phyloP scores from a whole-genome alignment of 2,329 filamentous ascomycete genomes.

The Hymenoscyphus fraxineus region DNA sequence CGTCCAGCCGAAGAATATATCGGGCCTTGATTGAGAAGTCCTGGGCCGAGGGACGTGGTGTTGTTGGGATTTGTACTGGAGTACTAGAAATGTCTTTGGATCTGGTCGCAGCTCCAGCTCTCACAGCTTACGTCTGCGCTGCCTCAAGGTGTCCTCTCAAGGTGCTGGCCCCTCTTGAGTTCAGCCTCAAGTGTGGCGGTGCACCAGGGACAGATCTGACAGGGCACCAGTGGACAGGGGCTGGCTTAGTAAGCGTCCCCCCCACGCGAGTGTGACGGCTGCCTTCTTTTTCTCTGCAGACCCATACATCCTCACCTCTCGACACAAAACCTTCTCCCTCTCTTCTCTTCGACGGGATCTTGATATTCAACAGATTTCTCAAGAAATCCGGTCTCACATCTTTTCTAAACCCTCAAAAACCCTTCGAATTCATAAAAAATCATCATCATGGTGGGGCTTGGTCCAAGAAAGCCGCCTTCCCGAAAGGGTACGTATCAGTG shows the following conservation, averaged over 20 bases:
- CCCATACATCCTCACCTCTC: neutral
- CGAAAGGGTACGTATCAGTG: conserved; percentile 57
- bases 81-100: conserved; percentile 11
- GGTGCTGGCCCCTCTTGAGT: conserved; percentile 8
- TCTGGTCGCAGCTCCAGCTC: conserved; percentile 16
- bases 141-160: conserved; percentile 24
- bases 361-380: neutral
- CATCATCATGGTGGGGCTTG: conserved; percentile 56
- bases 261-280: neutral
- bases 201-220: neutral
- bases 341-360: neutral
- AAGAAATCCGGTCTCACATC: neutral
- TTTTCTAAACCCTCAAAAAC: neutral
- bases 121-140: conserved; percentile 25
- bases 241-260: neutral
- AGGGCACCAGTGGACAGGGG: no score
- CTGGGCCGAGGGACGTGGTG: conserved; percentile 7
- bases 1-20: conserved; percentile 21
- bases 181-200: neutral
- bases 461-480: conserved; percentile 61
- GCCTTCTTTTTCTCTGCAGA: neutral
- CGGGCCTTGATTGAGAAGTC: conserved; percentile 13
- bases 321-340: neutral
- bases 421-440: conserved; percentile 1
- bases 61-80: conserved; percentile 2